A percentile compares a stretch with the other conserved stretches of the same genome.
phyloP scores from a whole-genome alignment of 495 filamentous ascomycete species.

The Letharia lupina region DNA sequence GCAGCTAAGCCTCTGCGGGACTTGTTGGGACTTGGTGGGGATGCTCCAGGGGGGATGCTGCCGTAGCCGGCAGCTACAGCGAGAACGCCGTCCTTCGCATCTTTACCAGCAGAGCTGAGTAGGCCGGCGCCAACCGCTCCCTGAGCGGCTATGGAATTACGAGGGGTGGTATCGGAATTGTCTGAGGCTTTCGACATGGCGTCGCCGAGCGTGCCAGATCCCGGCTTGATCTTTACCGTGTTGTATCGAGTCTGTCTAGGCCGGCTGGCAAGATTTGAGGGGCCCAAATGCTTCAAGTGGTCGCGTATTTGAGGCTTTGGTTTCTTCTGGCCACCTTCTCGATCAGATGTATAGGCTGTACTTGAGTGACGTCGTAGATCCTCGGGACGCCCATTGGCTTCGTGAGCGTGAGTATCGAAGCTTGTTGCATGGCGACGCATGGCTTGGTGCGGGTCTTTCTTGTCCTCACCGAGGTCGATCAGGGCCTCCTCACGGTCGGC shows the following conservation, averaged over 20 bases:
- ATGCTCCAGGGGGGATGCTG: conserved; percentile 35
- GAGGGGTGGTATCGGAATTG: conserved; percentile 18
- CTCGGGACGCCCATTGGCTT: conserved; percentile 14
- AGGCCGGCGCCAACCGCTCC: conserved; percentile 48
- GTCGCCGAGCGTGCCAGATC: conserved; percentile 27
- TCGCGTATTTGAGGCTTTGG: conserved; percentile 58
- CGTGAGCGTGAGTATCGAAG: conserved; percentile 3
- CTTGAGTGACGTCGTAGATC: conserved; percentile 45
- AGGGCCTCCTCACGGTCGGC: conserved; percentile 30
- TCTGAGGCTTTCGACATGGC: conserved; percentile 14
- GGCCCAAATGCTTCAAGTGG: conserved; percentile 84
- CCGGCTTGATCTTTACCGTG: conserved; percentile 84
- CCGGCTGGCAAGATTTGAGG: conserved; percentile 79
- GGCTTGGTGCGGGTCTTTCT: conserved; percentile 22
- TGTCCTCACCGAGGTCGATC: conserved; percentile 32
- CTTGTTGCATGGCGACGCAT: conserved; percentile 14
- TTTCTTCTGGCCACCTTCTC: conserved; percentile 25
- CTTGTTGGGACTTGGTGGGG: conserved; percentile 28
- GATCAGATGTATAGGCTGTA: conserved; percentile 27
- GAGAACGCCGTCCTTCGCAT: conserved; percentile 62
- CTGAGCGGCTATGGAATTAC: conserved; percentile 26
- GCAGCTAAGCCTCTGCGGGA: conserved; percentile 18
- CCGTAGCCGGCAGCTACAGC: conserved; percentile 60
- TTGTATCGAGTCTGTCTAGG: conserved; percentile 78
- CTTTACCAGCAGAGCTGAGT: conserved; percentile 41